phyloP scores from a whole-genome alignment of 768 basidiomycete genomes.

The Hydnomerulius pinastri region DNA sequence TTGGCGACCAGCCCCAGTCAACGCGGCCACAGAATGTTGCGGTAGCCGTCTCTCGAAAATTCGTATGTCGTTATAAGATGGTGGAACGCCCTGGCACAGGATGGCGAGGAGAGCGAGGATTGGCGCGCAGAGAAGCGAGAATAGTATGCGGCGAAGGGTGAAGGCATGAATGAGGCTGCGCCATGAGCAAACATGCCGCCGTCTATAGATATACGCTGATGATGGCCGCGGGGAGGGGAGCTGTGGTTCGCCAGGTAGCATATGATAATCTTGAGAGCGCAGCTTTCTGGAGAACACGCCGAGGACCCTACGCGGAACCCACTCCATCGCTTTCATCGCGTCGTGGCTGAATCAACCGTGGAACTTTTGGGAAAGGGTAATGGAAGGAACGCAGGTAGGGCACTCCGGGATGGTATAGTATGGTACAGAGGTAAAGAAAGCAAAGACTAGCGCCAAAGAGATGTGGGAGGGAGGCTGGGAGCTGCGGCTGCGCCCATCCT shows the following conservation, averaged over 20 bases:
- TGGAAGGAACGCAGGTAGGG: too few species aligned
- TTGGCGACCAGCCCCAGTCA: conserved; percentile 1
- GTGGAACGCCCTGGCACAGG: conserved; percentile 40
- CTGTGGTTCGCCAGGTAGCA: conserved; percentile 10
- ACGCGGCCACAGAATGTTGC: conserved; percentile 35
- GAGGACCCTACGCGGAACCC: conserved; percentile 6
- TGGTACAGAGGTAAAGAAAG: neutral
- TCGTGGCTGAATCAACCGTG: neutral
- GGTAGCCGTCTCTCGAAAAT: conserved; percentile 38
- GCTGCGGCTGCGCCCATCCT: neutral
- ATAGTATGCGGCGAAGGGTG: conserved; percentile 31
- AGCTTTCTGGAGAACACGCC: neutral
- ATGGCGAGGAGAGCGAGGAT: conserved; percentile 33
- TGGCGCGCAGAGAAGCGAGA: conserved; percentile 19
- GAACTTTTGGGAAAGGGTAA: neutral
- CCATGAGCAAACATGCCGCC: conserved; percentile 13
- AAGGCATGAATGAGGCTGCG: conserved; percentile 9
- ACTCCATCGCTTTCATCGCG: conserved; percentile 1
- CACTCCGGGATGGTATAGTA: neutral
- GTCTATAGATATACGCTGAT: neutral
- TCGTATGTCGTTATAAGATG: conserved; percentile 39
- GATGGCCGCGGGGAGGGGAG: neutral
- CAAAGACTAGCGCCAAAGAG: too few species aligned
- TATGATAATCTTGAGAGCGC: conserved; percentile 11
- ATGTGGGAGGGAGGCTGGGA: too few species aligned